Percentiles rank a stretch among this genome's conserved stretches.
These are phyloP conservation scores for Vitis rupestris DNA, from an alignment of 164 flowering plant genomes.

Conservation along the genomic window DNA sequence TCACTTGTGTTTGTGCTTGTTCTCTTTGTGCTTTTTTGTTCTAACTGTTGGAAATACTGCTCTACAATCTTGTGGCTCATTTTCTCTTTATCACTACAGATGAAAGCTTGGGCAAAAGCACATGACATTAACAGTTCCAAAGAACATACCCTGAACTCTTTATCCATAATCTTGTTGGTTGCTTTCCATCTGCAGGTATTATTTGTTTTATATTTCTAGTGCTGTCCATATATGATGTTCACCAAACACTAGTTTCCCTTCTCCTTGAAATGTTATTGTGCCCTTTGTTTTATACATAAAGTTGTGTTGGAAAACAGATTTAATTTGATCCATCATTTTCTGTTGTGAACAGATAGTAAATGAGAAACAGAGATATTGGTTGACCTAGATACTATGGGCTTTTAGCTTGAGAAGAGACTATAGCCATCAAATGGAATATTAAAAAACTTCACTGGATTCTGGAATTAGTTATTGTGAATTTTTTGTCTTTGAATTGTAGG, in stretches of 20 bases:
- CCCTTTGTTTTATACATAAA: too few species aligned
- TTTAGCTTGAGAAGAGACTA: too few species aligned
- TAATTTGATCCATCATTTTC: too few species aligned
- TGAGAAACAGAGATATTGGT: too few species aligned
- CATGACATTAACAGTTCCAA: slow-evolving; percentile 67
- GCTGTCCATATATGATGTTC: background rate
- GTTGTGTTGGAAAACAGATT: too few species aligned
- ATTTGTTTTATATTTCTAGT: background rate
- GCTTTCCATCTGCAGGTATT: slow-evolving; percentile 81
- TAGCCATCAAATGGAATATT: too few species aligned
- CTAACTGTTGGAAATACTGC: background rate
- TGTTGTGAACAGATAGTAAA: too few species aligned
- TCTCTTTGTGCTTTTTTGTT: background rate
- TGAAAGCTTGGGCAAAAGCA: slow-evolving; percentile 72
- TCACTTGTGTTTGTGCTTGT: too few species aligned
- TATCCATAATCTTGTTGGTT: slow-evolving; percentile 57
- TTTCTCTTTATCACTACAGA: slow-evolving; percentile 31
- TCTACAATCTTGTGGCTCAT: background rate
- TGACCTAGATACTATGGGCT: too few species aligned
- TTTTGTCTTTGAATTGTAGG: too few species aligned
- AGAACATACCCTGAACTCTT: slow-evolving; percentile 59
- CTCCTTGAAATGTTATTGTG: background rate
- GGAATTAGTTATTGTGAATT: too few species aligned
- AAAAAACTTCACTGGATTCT: too few species aligned
- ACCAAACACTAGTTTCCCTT: background rate